Percentiles rank a stretch among this genome's conserved stretches.
These are phyloP conservation scores for Bipolaris cookei DNA, from an alignment of 2,329 filamentous ascomycete species.

Conservation along the genomic window DNA sequence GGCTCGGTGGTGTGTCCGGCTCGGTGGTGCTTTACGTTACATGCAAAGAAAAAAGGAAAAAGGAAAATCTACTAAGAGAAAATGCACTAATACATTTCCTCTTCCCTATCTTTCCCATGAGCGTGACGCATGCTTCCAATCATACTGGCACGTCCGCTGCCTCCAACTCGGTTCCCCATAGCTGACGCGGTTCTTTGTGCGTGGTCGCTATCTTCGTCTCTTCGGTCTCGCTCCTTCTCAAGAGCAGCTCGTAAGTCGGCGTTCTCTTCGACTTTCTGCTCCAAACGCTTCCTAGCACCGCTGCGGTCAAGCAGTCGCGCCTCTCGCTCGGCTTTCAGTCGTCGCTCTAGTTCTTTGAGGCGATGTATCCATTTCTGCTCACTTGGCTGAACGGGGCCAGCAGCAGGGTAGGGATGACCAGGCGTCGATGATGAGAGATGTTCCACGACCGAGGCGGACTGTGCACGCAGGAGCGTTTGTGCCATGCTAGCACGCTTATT, in stretches of 20 bases:
- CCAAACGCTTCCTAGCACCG: conserved; percentile 79
- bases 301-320: conserved; percentile 82
- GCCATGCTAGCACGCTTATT: conserved; percentile 54
- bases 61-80: conserved; percentile 1
- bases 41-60: background rate
- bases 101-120: conserved; percentile 21
- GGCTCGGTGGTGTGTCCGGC: too few relatives aligned
- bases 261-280: conserved; percentile 77
- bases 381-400: conserved; percentile 52
- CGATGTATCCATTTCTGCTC: conserved; percentile 85
- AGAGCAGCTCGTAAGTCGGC: conserved; percentile 71
- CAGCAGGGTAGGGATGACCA: conserved; percentile 43
- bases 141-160: conserved; percentile 30
- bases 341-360: conserved; percentile 83
- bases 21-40: too few relatives aligned
- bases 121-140: conserved; percentile 22
- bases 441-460: conserved; percentile 60
- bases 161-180: conserved; percentile 25
- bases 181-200: conserved; percentile 27
- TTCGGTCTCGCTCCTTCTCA: conserved; percentile 59
- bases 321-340: conserved; percentile 89
- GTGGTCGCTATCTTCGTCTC: conserved; percentile 29
- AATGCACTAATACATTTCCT: conserved; percentile 33
- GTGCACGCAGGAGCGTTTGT: conserved; percentile 62
- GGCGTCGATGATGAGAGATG: conserved; percentile 39